Evolutionary conservation across 2,329 filamentous ascomycete species (phyloP), one percentile per base, ranked within the genome.

Genomic region (Venturia asperata): DNA sequence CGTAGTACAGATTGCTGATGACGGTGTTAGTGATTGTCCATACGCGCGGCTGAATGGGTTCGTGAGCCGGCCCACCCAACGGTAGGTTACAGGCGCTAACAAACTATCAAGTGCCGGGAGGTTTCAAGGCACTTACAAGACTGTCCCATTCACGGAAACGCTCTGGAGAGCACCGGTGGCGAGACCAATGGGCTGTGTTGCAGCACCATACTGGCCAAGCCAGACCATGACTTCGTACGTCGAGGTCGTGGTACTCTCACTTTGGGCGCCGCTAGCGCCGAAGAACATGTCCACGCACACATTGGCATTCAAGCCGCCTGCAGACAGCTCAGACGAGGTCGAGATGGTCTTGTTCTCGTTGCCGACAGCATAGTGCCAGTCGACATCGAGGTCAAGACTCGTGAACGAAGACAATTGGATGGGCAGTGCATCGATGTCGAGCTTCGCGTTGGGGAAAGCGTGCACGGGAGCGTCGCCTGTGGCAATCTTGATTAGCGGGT

Each of bases 261-360:
- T 74, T 0, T 71, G 77, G 0, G 67, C 69, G 64, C 77, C 70
- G 70, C 82, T 76, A 34, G 69, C 70, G 68, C 84, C 82, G 64
- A 85, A 72, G 72, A 85, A 85, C 78, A 85, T 82, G 74, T 85
- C 83, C 67, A 85, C 75, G 43, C 82, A 82, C 42, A 85, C 82
- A 75, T 85, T 85, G 71, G 81, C 74, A 68, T 83, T 82, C 66
- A 83, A 72, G 42, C 64, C 58, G 10, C 3, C 21, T 17, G 49
- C 42, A 19, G 21, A n/a, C 15, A 83, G 72, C 0, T 71, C 70
- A 0, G 71, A 43, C 3, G 72, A 66, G 65, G 77, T 74, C 1
- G 78, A 78, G 13, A 72, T 71, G 0, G 73, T 69, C 5, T 72
- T 72, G 0, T 75, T 74, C 15, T 67, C 66, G 68, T 82, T 78